These are phyloP conservation scores for Lupinus albus DNA, from an alignment of 306 rosid species.

Conservation along the genomic window DNA sequence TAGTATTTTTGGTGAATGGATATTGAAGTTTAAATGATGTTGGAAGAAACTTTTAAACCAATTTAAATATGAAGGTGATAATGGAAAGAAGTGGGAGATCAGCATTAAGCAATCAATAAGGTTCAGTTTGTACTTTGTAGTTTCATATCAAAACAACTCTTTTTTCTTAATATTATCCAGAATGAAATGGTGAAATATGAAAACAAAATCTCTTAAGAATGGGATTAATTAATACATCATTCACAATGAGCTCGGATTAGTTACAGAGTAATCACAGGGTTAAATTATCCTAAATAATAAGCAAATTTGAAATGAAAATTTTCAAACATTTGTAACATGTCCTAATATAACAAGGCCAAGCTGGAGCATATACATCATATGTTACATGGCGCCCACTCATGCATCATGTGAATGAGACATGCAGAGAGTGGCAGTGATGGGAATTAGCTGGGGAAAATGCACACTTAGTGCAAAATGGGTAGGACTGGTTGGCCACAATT, in stretches of 20 bases:
- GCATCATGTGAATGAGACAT: not conserved
- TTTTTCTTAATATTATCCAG: not conserved
- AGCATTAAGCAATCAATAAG: not conserved
- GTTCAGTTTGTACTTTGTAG: not conserved
- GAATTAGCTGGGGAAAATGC: not conserved
- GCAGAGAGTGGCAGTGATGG: not conserved
- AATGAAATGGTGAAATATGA: not conserved
- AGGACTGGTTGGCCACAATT: not conserved
- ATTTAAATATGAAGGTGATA: not conserved
- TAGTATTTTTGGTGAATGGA: not conserved
- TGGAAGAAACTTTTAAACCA: not conserved
- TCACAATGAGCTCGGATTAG: not conserved
- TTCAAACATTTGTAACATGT: not conserved
- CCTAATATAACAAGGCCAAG: not conserved
- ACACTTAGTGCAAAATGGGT: not conserved
- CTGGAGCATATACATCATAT: not conserved
- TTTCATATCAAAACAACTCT: not conserved
- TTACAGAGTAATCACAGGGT: not conserved
- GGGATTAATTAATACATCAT: not conserved
- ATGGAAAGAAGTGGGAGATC: not conserved
- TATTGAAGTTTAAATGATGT: not conserved
- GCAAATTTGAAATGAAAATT: not conserved
- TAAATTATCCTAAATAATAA: not conserved
- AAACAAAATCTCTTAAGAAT: not conserved
- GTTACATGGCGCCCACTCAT: not conserved